phyloP scores from a whole-genome alignment of 2,329 filamentous ascomycete species.

The Tolypocladium tropicale region DNA sequence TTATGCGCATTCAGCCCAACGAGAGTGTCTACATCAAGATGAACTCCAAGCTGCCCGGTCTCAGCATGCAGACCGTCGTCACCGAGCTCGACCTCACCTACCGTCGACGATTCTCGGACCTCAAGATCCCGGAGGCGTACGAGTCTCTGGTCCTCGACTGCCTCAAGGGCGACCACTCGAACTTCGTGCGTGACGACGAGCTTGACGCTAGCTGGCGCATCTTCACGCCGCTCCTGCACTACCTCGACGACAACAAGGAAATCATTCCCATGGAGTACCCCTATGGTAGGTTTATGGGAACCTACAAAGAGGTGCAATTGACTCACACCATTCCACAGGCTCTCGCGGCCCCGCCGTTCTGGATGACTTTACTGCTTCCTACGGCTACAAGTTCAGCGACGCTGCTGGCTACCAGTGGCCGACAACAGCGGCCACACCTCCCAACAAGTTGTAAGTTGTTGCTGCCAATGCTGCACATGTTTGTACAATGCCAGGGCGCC shows the following conservation, averaged over 20 bases:
- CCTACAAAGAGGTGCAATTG: not conserved
- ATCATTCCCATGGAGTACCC: constrained; percentile 99
- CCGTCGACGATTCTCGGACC: constrained; percentile 93
- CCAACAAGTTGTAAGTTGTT: constrained; percentile 68
- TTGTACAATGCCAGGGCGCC: constrained; percentile 2
- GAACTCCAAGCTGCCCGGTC: constrained; percentile 97
- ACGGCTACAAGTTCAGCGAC: constrained; percentile 98
- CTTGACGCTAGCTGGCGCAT: constrained; percentile 97
- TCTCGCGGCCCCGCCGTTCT: constrained; percentile 93
- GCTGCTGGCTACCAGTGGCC: constrained; percentile 95
- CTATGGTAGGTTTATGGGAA: constrained; percentile 59
- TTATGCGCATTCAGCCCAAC: constrained; percentile 98
- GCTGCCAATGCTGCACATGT: constrained; percentile 5
- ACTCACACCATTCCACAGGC: constrained; percentile 40
- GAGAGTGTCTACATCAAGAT: constrained; percentile 99
- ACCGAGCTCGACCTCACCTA: constrained; percentile 98
- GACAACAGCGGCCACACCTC: constrained; percentile 54
- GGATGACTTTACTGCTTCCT: constrained; percentile 95
- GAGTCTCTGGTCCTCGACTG: constrained; percentile 96
- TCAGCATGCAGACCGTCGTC: constrained; percentile 99
- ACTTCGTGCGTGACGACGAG: constrained; percentile 96
- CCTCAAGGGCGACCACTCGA: constrained; percentile 97
- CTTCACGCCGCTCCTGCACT: constrained; percentile 94
- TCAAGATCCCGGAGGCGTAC: constrained; percentile 99
- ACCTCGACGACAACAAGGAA: constrained; percentile 98